These are phyloP conservation scores for Diaporthe caulivora DNA, from an alignment of 2,329 filamentous ascomycete species.

Conservation along the genomic window DNA sequence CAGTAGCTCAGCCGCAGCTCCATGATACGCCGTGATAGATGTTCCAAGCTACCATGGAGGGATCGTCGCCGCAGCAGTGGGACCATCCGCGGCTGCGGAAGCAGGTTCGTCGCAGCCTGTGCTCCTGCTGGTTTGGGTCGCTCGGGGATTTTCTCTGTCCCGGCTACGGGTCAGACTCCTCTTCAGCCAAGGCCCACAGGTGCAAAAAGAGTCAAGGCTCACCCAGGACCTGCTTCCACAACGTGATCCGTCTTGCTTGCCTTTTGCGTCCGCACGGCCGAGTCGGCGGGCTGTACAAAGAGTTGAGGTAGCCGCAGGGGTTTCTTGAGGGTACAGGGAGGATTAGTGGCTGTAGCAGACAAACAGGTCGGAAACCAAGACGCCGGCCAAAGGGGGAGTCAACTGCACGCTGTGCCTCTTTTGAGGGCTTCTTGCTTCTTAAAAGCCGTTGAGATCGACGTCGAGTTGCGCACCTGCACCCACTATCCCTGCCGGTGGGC, in stretches of 20 bases:
- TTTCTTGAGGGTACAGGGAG: slow-evolving; percentile 8
- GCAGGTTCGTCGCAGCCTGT: not conserved
- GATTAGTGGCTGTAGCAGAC: not conserved
- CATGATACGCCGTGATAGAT: not conserved
- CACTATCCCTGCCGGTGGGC: slow-evolving; percentile 18
- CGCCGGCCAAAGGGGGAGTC: not conserved
- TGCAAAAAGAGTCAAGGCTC: slow-evolving; percentile 4
- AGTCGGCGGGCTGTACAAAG: not conserved
- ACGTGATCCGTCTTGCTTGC: slow-evolving; percentile 10
- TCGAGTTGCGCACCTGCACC: slow-evolving; percentile 27
- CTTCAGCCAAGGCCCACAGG: not conserved
- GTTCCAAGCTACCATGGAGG: slow-evolving; percentile 27
- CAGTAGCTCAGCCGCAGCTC: slow-evolving; percentile 25
- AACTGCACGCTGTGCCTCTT: not conserved
- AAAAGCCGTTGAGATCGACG: slow-evolving; percentile 7
- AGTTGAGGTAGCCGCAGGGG: not conserved
- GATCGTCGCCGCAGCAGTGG: not conserved
- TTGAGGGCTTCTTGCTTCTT: not conserved
- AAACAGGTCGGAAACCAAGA: not conserved
- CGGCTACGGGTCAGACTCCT: not conserved
- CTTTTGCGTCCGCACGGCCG: not conserved
- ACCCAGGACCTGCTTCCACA: slow-evolving; percentile 5
- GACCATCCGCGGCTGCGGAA: not conserved
- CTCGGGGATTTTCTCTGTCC: not conserved
- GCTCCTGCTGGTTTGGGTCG: not conserved